Base-by-base conservation (phyloP, 345 rosid genomes). In the Rhodamnia argentea region DNA sequence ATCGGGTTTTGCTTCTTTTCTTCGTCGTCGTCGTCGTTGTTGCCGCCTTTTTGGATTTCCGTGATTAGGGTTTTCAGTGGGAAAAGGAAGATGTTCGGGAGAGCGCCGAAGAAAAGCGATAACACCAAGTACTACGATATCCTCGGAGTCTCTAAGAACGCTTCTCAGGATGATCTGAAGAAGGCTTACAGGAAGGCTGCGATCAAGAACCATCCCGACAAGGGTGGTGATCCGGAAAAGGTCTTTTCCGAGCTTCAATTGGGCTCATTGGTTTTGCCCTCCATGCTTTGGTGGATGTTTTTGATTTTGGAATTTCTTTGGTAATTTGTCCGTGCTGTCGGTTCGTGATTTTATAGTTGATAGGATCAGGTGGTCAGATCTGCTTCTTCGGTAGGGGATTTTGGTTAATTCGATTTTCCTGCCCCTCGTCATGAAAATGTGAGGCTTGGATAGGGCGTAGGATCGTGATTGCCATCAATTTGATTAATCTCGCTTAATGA, bases 181-280 rank as follows among this genome's bases (percentile, higher is more conserved):
- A 92, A 90, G 88, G 94, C 94, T 82, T 92, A 90, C 50, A 83
- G 92, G 74, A 92, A 92, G 84, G 94, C 94, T 15, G 92, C 94
- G 10, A 90, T 92, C 82, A 92, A 92, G 89, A 92, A 92, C 83
- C 94, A 92, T 84, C 94, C 94, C 57, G 94, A 92, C 52, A 92
- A 92, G 92, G 94, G 92, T 3, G 94, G 94, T 44, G 94, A 92
- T 81, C 94, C 94, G 18, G 92, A 92, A 82, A 92, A 92, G 91
- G 93, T 89, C 47, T 14, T 18, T 32, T 26, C 4, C 4, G 32
- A 13, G 82, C 56, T 12, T 37, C 70, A 5, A 50, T 85, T 60
- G 26, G 0, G 13, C 52, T 60, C 32, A 1, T 59, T 42, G 55
- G 82, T 0, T 20, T 85, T 3, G 18, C 7, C 81, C 24, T 18